Base-by-base conservation (phyloP, 2,329 filamentous ascomycete genomes). In the Ambrosiella cleistominuta region DNA sequence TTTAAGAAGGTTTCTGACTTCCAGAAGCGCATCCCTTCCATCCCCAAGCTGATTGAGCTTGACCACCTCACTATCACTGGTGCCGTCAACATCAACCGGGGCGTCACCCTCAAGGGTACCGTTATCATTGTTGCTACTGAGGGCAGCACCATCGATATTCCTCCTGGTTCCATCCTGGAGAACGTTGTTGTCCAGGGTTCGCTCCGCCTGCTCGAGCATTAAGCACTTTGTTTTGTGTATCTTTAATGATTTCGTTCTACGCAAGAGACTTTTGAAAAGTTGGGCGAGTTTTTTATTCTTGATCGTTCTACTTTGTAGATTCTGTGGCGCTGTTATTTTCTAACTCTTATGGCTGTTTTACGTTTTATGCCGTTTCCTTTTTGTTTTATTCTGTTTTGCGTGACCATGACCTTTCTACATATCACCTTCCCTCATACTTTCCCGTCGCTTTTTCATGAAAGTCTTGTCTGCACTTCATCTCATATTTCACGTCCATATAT, bases 1-100 rank as follows among this genome's bases (percentile, higher is more conserved):
- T 98, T 98, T 83, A 98, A 98, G 86, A 98, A 98, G 83, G 93
- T 98, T 44, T 97, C 91, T 1, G 93, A 89, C 76, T 94, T 94
- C 80, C 85, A 89, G 75, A 84, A 88, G 73, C 85, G 85, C 69
- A 90, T 94, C 65, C 79, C 85, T 9, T 88, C 84, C 63, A 94
- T 94, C 66, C 88, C 88, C 68, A 90, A 88, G 79, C 90, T 94
- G 66, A 82, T 93, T 64, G 88, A 94, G 76, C 81, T 93, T 54
- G 88, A 94, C 68, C 93, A 98, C 70, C 81, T 98, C 61, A 98
- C 93, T 68, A 95, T 98, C 66, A 98, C 93, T 40, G 93, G 93
- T 68, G 88, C 89, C 50, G 93, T 98, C 71, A 97, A 96, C 76
- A 81, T 98, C 59, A 91, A 91, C 64, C 88, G 93, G 57, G 91